phyloP scores from a whole-genome alignment of 768 basidiomycete species.

The Termitomyces sp. region DNA sequence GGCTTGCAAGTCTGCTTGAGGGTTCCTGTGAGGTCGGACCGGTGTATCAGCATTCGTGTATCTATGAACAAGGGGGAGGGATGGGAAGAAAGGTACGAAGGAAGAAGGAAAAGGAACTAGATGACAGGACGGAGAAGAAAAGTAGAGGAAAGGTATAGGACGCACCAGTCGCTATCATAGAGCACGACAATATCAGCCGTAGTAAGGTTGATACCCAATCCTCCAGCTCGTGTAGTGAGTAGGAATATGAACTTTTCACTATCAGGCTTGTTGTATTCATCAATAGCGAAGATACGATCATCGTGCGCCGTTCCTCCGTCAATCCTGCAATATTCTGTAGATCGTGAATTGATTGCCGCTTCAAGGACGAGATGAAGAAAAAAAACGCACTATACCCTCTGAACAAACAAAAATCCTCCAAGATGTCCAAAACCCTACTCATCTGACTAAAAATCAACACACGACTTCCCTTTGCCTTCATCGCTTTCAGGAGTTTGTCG shows the following conservation, averaged over 20 bases:
- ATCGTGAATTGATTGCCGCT: not conserved
- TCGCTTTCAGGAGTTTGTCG: slow-evolving; percentile 81
- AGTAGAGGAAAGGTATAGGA: not conserved
- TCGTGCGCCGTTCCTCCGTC: slow-evolving; percentile 96
- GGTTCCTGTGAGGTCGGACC: slow-evolving; percentile 60
- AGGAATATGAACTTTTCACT: slow-evolving; percentile 97
- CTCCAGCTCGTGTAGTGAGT: slow-evolving; percentile 94
- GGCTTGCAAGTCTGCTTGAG: slow-evolving; percentile 97
- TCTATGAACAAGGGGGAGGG: not conserved
- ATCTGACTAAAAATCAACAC: slow-evolving; percentile 98
- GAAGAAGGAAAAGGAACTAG: not conserved
- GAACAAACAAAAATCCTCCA: slow-evolving; percentile 97
- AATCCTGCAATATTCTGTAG: slow-evolving; percentile 88
- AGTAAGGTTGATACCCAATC: slow-evolving; percentile 94
- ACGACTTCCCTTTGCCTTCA: slow-evolving; percentile 92
- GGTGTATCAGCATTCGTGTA: not conserved
- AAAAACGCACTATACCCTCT: slow-evolving; percentile 70
- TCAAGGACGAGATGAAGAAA: not conserved
- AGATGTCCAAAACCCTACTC: slow-evolving; percentile 96
- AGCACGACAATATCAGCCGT: slow-evolving; percentile 92
- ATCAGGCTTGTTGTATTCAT: slow-evolving; percentile 93
- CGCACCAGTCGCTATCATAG: slow-evolving; percentile 94
- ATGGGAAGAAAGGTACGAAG: no score
- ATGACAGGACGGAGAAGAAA: not conserved
- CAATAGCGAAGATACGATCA: slow-evolving; percentile 91